Base-by-base conservation (phyloP, 2,329 filamentous ascomycete genomes). In the Ceratocystis smalleyi region DNA sequence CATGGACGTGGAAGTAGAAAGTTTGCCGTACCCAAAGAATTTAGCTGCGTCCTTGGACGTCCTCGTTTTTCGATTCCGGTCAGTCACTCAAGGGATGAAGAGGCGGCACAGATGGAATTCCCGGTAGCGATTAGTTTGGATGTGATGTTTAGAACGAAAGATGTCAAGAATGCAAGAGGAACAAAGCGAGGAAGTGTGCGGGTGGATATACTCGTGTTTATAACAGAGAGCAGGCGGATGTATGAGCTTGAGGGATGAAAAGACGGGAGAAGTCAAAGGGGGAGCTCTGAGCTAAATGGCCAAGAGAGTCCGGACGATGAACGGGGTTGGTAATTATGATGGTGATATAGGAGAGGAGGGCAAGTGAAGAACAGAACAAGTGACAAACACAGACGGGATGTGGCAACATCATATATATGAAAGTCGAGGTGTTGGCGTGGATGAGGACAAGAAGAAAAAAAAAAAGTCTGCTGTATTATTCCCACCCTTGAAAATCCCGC, bases 391-490 rank as follows among this genome's bases (percentile, higher is more conserved):
- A 3, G 7, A 27, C 45, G 43, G 59, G 59, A 61, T 61, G 59
- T 30, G 43, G 59, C 59, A 47, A 61, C 22, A 61, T 47, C 43
- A 61, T 61, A 61, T 61, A 61, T 61, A 30, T 61, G 43, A 30
- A 60, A 40, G 22, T 35, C 5, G 59, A 61, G 12, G 40, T 61
- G 17, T 47, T 12, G 40, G 22, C 17, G 32, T 30, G 19, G 27
- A 43, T 40, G 43, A 35, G 32, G 22, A 35, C 22, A 40, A 59
- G 35, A 59, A 19, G 19, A 17, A 61, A 45, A 8, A 15, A 61
- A 22, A 22, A 47, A 49, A 32, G 8, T 43, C 51, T 32, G 51
- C 4, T 32, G 2, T 55, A 32, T 55, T 55, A 40, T n/a, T 15
- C 27, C 27, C 2, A 30, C 12, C 30, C 15, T 15, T n/a, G 51